These are phyloP conservation scores for Xylaria sp. DNA, from an alignment of 2,329 filamentous ascomycete genomes.

Conservation along the genomic window DNA sequence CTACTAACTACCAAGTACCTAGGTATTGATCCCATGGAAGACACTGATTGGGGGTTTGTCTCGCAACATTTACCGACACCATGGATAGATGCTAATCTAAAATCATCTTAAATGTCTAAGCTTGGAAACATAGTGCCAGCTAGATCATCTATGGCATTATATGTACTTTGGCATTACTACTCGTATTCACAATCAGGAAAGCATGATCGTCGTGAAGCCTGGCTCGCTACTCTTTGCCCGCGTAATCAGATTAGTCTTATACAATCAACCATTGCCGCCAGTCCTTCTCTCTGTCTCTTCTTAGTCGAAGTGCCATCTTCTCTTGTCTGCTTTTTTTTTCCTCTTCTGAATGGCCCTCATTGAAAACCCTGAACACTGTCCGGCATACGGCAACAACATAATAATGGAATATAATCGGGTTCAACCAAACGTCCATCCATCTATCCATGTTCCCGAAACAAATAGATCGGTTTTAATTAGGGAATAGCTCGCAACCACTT, in stretches of 20 bases:
- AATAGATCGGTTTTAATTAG: slow-evolving; percentile 30
- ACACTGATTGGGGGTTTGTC: no score
- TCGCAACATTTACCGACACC: not conserved
- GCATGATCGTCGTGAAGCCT: slow-evolving; percentile 46
- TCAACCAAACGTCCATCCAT: slow-evolving; percentile 39
- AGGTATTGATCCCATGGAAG: not conserved
- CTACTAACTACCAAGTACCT: not conserved
- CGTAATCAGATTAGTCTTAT: slow-evolving; percentile 44
- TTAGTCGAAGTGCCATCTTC: not conserved
- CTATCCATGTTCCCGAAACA: slow-evolving; percentile 33
- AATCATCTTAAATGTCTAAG: not conserved
- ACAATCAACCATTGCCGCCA: slow-evolving; percentile 39
- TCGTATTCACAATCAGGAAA: slow-evolving; percentile 47
- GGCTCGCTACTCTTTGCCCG: slow-evolving; percentile 42
- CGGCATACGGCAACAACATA: slow-evolving; percentile 15
- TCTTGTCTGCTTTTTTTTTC: slow-evolving; percentile 29
- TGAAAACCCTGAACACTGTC: slow-evolving; percentile 10
- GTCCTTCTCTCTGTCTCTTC: not conserved
- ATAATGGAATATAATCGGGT: slow-evolving; percentile 35
- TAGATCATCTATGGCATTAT: slow-evolving; percentile 8
- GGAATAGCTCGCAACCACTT: slow-evolving; percentile 27
- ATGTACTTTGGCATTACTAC: slow-evolving; percentile 46
- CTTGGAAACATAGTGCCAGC: not conserved
- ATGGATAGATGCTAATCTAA: not conserved
- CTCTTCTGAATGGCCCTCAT: slow-evolving; percentile 16